A percentile compares a stretch with the other conserved stretches of the same genome.
These are phyloP conservation scores for Kodamaea sp. DNA, from an alignment of 1,139 yeast genomes.

Conservation along the genomic window DNA sequence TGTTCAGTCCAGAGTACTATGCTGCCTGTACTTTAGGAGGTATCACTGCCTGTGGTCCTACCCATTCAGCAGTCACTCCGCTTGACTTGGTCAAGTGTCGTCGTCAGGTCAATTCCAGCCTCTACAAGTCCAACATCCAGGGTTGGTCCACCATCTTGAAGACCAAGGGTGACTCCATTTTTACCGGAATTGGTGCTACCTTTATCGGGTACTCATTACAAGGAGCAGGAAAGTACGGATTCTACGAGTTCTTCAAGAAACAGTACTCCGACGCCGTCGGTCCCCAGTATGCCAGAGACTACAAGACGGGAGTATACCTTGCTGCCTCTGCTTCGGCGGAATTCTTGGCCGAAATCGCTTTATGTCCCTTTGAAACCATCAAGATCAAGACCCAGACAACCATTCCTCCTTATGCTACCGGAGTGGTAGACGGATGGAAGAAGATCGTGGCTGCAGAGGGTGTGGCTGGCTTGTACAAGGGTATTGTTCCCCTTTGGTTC, in stretches of 20 bases:
- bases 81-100: slow-evolving; percentile 91
- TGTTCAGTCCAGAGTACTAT: slow-evolving; percentile 73
- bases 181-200: slow-evolving; percentile 90
- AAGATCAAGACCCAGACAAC: slow-evolving; percentile 93
- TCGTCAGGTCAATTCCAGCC: slow-evolving; percentile 74
- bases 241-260: slow-evolving; percentile 87
- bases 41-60: slow-evolving; percentile 90
- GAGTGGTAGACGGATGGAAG: slow-evolving; percentile 65
- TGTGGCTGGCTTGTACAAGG: slow-evolving; percentile 74
- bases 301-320: slow-evolving; percentile 73
- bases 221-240: slow-evolving; percentile 96
- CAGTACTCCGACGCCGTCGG: slow-evolving; percentile 71
- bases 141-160: slow-evolving; percentile 76
- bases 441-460: slow-evolving; percentile 72
- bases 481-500: slow-evolving; percentile 87
- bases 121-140: slow-evolving; percentile 73
- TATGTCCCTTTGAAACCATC: slow-evolving; percentile 93
- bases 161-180: slow-evolving; percentile 75
- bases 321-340: slow-evolving; percentile 93
- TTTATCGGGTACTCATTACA: slow-evolving; percentile 88
- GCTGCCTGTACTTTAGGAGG: slow-evolving; percentile 90
- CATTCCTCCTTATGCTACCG: slow-evolving; percentile 73
- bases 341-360: slow-evolving; percentile 81
- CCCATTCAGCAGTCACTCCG: slow-evolving; percentile 91
- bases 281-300: slow-evolving; percentile 57